Evolutionary conservation across 257 asterid species (phyloP).

Genomic region (Nicotiana knightiana): DNA sequence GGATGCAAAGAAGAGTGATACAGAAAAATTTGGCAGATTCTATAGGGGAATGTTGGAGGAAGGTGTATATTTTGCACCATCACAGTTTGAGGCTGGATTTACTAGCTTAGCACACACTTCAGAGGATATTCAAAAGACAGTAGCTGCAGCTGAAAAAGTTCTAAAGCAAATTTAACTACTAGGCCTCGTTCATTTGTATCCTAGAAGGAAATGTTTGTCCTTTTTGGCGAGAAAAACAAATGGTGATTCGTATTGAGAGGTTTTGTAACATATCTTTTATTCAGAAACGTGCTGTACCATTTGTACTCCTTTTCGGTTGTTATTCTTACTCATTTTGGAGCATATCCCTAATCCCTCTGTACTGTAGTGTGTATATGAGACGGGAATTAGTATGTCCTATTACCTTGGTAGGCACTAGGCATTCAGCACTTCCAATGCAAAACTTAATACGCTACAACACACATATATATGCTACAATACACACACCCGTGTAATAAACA

Average conservation of each 20-base stretch:
- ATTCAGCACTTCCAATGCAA: neutral
- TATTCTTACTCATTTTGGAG: neutral
- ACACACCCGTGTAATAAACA: no score
- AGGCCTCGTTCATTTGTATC: neutral
- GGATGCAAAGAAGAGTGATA: slow-evolving; percentile 92
- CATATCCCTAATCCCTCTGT: neutral
- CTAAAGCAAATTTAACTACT: slow-evolving; percentile 22
- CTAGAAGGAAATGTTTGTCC: neutral
- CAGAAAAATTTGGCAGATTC: slow-evolving; percentile 72
- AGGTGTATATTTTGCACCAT: slow-evolving; percentile 94
- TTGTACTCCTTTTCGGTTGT: neutral
- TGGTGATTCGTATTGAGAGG: neutral
- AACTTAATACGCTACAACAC: no score
- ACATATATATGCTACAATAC: no score
- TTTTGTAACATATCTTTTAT: neutral
- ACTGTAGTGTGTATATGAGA: neutral
- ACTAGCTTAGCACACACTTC: slow-evolving; percentile 78
- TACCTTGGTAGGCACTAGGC: neutral
- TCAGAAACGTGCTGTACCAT: neutral
- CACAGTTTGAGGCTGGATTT: slow-evolving; percentile 98
- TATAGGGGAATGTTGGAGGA: slow-evolving; percentile 86
- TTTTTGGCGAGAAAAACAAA: neutral
- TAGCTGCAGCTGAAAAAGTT: slow-evolving; percentile 87
- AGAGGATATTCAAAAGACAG: slow-evolving; percentile 72
- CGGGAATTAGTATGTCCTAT: no score